Evolutionary conservation across 257 asterid genomes (phyloP), one percentile per base, ranked within the genome.

Genomic region (Nemophila menziesii): DNA sequence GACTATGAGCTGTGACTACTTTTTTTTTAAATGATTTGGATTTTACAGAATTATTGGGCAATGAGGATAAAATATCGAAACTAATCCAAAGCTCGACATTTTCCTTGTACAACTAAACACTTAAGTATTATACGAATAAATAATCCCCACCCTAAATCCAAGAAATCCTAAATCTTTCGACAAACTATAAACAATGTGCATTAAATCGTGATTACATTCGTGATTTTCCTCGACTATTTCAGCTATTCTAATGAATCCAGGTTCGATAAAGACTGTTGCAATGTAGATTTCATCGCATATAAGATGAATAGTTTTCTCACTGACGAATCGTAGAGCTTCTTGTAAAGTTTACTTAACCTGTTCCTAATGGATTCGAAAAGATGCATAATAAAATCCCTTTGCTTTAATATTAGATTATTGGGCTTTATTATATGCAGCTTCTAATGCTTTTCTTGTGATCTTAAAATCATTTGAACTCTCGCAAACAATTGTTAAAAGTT

Each of bases 361-460:
- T 84, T 56, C 95, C 93, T 18, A 84, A 43, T 15, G 95, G 95
- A 46, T 84, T 84, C 4, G 95, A 84, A 2, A 93, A 92, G 51
- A 77, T 84, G 68, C 73, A 80, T 46, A 84, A 61, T 42, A 80
- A 78, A 16, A 84, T 23, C 5, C 85, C 93, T 23, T 78, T n/a
- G n/a, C n/a, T n/a, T n/a, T n/a, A n/a, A n/a, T n/a, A n/a, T n/a
- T n/a, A n/a, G n/a, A n/a, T n/a, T 80, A 63, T 54, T 57, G 62
- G 14, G 93, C 93, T 52, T 64, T 57, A 8, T 46, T 23, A 59
- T 75, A 80, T 3, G 93, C 95, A 5, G 48, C 20, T 52, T 80
- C 92, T 6, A 84, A 64, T 42, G 80, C 77, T 11, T 47, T 43
- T 1, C 29, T 71, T 0, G 87, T 84, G 44, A 84, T 49, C 54